phyloP scores from a whole-genome alignment of 176 grass and related monocot genomes.

The Urochloa ruziziensis region DNA sequence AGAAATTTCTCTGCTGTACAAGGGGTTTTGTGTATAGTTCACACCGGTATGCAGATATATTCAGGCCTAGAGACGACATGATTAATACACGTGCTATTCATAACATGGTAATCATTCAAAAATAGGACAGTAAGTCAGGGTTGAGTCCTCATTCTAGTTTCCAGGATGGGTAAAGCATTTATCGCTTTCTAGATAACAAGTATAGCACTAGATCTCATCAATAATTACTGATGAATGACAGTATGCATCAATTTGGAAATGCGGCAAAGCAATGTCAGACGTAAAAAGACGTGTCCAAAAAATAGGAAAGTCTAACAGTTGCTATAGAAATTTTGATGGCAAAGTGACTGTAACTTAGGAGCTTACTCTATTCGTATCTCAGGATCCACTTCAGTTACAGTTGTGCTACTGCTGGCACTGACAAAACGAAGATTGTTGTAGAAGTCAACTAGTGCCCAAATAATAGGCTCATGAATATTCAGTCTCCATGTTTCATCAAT shows the following conservation, averaged over 20 bases:
- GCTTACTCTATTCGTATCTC: constrained; percentile 93
- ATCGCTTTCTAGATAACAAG: constrained; percentile 4
- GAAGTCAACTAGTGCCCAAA: constrained; percentile 93
- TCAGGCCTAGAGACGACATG: too few species aligned
- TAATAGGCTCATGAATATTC: constrained; percentile 97
- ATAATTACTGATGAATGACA: constrained; percentile 2
- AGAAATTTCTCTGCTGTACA: neutral
- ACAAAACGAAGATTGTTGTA: constrained; percentile 78
- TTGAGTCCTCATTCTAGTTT: neutral
- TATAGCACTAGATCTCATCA: neutral
- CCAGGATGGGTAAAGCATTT: neutral
- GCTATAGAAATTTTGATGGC: neutral
- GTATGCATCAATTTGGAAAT: neutral
- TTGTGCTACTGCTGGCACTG: constrained; percentile 52
- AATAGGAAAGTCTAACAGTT: neutral
- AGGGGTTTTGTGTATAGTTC: neutral
- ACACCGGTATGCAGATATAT: neutral
- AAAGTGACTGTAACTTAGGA: constrained; percentile 11
- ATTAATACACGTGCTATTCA: too few species aligned
- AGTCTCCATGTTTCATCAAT: constrained; percentile 81
- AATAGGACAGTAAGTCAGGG: neutral
- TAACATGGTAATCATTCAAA: neutral
- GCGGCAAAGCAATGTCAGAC: constrained; percentile 13
- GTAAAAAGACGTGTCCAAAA: neutral
- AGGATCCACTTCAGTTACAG: constrained; percentile 87